Conservation (phyloP, 345 rosid genomes). For the Iberis pinnata region DNA sequence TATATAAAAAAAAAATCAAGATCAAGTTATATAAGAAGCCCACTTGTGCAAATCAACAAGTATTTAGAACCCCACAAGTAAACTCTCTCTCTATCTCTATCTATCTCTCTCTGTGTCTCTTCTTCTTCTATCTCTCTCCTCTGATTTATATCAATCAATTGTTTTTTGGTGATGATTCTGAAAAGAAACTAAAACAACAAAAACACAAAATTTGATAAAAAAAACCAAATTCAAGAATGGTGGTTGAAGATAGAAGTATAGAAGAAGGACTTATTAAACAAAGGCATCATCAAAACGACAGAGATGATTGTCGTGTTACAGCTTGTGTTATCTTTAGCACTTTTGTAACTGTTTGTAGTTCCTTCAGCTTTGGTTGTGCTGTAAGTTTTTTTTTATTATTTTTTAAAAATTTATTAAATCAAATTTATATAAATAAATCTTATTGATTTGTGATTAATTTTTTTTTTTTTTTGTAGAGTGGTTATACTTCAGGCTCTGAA, state of each 20-base stretch:
- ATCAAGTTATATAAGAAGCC: conserved; percentile 1
- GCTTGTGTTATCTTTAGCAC: conserved; percentile 36
- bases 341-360: conserved; percentile 37
- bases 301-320: conserved; percentile 17
- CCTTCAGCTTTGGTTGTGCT: conserved; percentile 38
- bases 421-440: background rate
- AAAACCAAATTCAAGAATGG: conserved; percentile 7
- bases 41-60: background rate
- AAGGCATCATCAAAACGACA: conserved; percentile 16
- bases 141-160: background rate
- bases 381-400: conserved; percentile 38
- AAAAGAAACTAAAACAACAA: no score
- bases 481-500: conserved; percentile 55
- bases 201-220: no score
- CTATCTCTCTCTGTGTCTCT: no score
- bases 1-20: background rate
- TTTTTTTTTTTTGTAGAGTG: conserved; percentile 30
- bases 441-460: background rate
- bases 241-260: conserved; percentile 17
- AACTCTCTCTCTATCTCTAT: background rate
- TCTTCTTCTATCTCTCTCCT: background rate
- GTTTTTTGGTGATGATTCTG: no score
- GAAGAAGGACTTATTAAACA: conserved; percentile 23
- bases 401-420: background rate
- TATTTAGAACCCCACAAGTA: background rate